These are phyloP conservation scores for sorghum (Sorghum bicolor) DNA, from an alignment of 176 grass and related monocot genomes.

Conservation along the genomic window Sorghum_bicolor_NCBIv3 NC_012870.2:61089501-61090000, in stretches of 20 bases:
- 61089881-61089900: no score
- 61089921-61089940: no score
- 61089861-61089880: no score
- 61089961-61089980: no score
- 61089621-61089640: background rate
- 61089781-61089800: background rate
- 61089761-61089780: background rate
- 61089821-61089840: no score
- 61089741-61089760: background rate
- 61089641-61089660: background rate
- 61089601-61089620: background rate
- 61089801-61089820: background rate
- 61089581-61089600: background rate
- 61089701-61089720: background rate
- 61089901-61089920: no score
- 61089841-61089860: no score
- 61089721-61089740: background rate
- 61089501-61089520: background rate
- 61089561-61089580: background rate
- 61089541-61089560: background rate
- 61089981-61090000: no score
- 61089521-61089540: background rate
- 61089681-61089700: background rate
- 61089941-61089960: no score
- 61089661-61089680: background rate